A percentile compares a stretch with the other conserved stretches of the same genome.
Conservation (phyloP, 129 eudicot genomes). For the Lactuca saligna region DNA sequence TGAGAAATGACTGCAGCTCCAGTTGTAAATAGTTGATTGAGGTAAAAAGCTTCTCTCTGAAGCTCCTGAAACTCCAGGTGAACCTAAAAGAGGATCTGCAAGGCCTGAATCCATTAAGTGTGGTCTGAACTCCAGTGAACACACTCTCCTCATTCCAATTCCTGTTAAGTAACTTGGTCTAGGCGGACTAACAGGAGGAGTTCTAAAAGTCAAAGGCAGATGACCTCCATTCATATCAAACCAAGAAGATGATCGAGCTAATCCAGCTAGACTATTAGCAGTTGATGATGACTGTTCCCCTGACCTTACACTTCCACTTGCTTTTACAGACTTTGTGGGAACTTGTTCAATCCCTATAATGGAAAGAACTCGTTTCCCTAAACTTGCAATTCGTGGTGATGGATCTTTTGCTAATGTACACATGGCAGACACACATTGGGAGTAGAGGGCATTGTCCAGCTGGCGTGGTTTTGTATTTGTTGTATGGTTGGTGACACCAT, state of each 20-base stretch:
- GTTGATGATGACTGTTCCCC: slow-evolving; percentile 50
- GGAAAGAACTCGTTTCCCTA: slow-evolving; percentile 80
- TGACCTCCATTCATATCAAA: slow-evolving; percentile 93
- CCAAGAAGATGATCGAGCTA: slow-evolving; percentile 94
- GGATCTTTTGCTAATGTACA: slow-evolving; percentile 92
- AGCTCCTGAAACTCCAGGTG: slow-evolving; percentile 54
- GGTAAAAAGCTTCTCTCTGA: slow-evolving; percentile 93
- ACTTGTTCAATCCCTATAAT: slow-evolving; percentile 94
- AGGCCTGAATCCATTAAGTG: slow-evolving; percentile 86
- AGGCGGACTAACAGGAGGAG: slow-evolving; percentile 99
- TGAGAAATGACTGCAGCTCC: slow-evolving; percentile 98
- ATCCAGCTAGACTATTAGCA: slow-evolving; percentile 60
- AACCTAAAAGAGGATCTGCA: slow-evolving; percentile 86
- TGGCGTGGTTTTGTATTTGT: slow-evolving; percentile 45
- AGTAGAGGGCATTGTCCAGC: slow-evolving; percentile 75
- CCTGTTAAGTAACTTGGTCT: slow-evolving; percentile 74
- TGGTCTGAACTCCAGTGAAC: slow-evolving; percentile 89
- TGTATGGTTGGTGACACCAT: slow-evolving; percentile 60
- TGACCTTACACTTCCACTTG: slow-evolving; percentile 38
- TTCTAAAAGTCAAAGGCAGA: slow-evolving; percentile 73
- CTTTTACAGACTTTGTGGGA: slow-evolving; percentile 59
- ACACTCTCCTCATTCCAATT: slow-evolving; percentile 81
- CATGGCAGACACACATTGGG: slow-evolving; percentile 89
- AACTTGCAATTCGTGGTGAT: slow-evolving; percentile 74
- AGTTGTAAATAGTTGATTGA: slow-evolving; percentile 82